Percentiles rank a stretch among this genome's conserved stretches.
These are phyloP conservation scores for Picocystis sp. DNA, from an alignment of 163 green algal species.

Conservation along the genomic window DNA sequence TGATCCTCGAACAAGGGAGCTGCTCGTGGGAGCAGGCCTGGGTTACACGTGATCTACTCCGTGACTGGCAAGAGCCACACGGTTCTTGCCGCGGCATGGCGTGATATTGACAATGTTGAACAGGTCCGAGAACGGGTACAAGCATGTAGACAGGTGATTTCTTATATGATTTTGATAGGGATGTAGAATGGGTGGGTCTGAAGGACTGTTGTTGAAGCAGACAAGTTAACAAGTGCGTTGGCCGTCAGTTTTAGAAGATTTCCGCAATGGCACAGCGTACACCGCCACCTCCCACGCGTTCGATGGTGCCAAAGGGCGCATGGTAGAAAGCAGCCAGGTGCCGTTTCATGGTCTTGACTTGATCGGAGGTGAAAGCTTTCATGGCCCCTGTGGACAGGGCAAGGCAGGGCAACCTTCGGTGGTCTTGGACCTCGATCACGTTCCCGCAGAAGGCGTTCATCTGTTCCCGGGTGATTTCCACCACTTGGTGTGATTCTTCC, in stretches of 20 bases:
- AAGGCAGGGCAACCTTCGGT: conserved; percentile 59
- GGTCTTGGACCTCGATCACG: conserved; percentile 71
- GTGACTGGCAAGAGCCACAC: no score
- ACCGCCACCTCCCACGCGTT: conserved; percentile 71
- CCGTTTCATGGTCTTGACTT: conserved; percentile 36
- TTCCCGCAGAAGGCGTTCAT: conserved; percentile 83
- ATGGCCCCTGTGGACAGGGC: conserved; percentile 73
- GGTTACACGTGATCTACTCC: no score
- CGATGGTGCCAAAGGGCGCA: conserved; percentile 74
- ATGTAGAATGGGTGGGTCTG: no score
- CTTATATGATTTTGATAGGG: no score
- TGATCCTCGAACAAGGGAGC: no score
- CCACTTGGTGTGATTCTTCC: conserved; percentile 25
- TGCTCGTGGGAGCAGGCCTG: no score
- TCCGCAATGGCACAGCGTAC: conserved; percentile 84
- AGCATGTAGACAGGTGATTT: no score
- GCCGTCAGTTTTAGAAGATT: conserved; percentile 42
- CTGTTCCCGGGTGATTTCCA: conserved; percentile 69
- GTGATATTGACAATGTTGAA: no score
- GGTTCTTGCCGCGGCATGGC: no score
- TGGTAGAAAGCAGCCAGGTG: conserved; percentile 66
- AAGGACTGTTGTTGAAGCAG: no score
- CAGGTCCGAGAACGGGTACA: no score
- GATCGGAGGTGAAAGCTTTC: conserved; percentile 69
- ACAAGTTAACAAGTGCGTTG: no score